A percentile compares a stretch with the other conserved stretches of the same genome.
Conservation (phyloP, 768 basidiomycete genomes). For the Boletus huronensis region DNA sequence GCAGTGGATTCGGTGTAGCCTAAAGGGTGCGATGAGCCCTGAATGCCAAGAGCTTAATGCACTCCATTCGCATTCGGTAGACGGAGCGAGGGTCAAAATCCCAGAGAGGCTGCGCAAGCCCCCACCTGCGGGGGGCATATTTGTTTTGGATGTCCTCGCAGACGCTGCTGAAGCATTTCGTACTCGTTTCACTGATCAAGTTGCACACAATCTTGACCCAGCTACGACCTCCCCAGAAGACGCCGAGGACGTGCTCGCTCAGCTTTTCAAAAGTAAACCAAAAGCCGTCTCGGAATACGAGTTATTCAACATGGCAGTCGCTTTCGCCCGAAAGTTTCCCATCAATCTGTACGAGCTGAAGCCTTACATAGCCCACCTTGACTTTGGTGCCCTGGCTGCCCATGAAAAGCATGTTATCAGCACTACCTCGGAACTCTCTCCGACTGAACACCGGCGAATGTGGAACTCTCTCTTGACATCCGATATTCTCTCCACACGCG, state of each 20-base stretch:
- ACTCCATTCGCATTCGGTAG: slow-evolving; percentile 65
- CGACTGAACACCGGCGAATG: slow-evolving; percentile 43
- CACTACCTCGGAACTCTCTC: slow-evolving; percentile 38
- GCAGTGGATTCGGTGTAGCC: slow-evolving; percentile 55
- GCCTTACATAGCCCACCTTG: slow-evolving; percentile 47
- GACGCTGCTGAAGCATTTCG: slow-evolving; percentile 46
- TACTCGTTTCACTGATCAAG: slow-evolving; percentile 36
- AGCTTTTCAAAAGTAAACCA: slow-evolving; percentile 49
- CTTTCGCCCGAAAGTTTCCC: slow-evolving; percentile 39
- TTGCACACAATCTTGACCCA: slow-evolving; percentile 20
- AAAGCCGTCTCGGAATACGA: slow-evolving; percentile 60
- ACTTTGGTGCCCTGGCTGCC: slow-evolving; percentile 53
- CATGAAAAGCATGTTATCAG: slow-evolving; percentile 53
- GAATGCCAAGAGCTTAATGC: slow-evolving; percentile 74
- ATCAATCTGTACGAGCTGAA: slow-evolving; percentile 40
- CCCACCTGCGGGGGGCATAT: slow-evolving; percentile 40
- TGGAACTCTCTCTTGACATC: slow-evolving; percentile 67
- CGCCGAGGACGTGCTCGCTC: slow-evolving; percentile 36
- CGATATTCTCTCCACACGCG: slow-evolving; percentile 49
- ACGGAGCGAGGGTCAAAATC: slow-evolving; percentile 50
- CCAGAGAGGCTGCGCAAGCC: slow-evolving; percentile 40
- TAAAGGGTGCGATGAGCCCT: slow-evolving; percentile 53
- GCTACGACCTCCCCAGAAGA: slow-evolving; percentile 36
- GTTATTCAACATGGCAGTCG: slow-evolving; percentile 48
- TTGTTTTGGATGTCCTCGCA: slow-evolving; percentile 52